Base-by-base conservation (phyloP, 2,329 filamentous ascomycete genomes). In the Fusarium sp. region DNA sequence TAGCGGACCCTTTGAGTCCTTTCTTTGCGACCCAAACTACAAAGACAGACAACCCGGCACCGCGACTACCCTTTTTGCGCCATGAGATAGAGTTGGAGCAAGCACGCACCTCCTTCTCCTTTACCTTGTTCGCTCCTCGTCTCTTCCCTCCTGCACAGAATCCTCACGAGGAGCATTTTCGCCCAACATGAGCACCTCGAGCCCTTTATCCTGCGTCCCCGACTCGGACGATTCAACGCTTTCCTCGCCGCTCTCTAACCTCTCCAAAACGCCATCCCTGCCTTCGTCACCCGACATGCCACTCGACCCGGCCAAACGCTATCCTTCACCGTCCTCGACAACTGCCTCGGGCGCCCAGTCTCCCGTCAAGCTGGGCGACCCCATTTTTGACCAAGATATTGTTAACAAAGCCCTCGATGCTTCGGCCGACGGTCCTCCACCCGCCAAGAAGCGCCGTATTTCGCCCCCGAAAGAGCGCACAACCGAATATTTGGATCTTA, bases 401-500 rank as follows among this genome's bases (percentile, higher is more conserved):
- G 70, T 76, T 36, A 43, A 69, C 74, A 46, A 78, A 78, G 66
- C 62, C 36, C 48, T 68, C 58, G 63, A 70, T 52, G 44, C 47
- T 10, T 56, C 71, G 23, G 31, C 60, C 27, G 90, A 93, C 75
- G 90, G 89, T 54, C 88, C 86, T 48, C 90, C 90, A 39, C 92
- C 93, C 34, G 84, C 90, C 58, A 97, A 97, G 85, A 92, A 92
- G 80, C 90, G 92, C 75, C 91, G 90, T 78, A 87, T 91, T 59
- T 84, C 85, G 63, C 85, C 88, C 71, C 77, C 85, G 66, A 87
- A 86, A 71, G 83, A 92, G 75, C 92, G 94, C 74, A 94, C 88
- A 18, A 97, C 95, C n/a, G 89, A 93, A 74, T 89, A 93, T 77
- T 86, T 99, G 40, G 91, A 98, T 80, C 83, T 98, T 39, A 76